Conservation (phyloP, 495 filamentous ascomycete species). For the Podospora conica region DNA sequence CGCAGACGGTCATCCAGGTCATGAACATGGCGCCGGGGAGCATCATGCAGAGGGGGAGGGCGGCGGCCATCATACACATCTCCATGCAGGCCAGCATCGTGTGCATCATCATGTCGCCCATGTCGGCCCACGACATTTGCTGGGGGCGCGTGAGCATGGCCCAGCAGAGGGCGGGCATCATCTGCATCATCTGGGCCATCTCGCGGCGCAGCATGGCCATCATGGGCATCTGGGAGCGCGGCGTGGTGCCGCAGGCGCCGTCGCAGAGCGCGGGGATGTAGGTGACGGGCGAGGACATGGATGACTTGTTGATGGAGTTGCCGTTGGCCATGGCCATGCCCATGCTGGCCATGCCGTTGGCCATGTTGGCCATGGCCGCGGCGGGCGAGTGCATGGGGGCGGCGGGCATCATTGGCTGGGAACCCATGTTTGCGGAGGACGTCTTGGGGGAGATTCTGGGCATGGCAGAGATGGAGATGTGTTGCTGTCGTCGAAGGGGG, state of each 20-base stretch:
- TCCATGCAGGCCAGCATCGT: constrained; percentile 23
- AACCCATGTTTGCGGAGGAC: neutral
- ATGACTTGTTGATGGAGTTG: neutral
- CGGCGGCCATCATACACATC: constrained; percentile 23
- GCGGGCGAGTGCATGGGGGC: neutral
- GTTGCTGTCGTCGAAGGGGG: neutral
- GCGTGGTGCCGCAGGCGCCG: constrained; percentile 31
- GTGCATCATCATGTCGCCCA: constrained; percentile 19
- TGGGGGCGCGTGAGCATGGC: constrained; percentile 17
- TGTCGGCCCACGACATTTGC: constrained; percentile 19
- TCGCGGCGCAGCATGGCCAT: constrained; percentile 23
- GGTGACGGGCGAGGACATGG: constrained; percentile 15
- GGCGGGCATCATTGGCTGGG: constrained; percentile 10
- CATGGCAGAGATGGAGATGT: neutral
- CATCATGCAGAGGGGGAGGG: constrained; percentile 24
- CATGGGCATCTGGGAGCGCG: constrained; percentile 25
- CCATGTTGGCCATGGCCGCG: neutral
- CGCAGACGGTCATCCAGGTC: constrained; percentile 17
- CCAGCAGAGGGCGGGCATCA: constrained; percentile 21
- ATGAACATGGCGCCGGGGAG: constrained; percentile 25
- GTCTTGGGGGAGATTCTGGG: neutral
- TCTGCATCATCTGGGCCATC: constrained; percentile 16
- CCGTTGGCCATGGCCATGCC: constrained; percentile 1
- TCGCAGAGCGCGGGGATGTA: constrained; percentile 34
- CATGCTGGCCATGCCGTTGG: neutral